phyloP scores from a whole-genome alignment of 2,329 filamentous ascomycete genomes.

The Scolecobasidium constrictum region DNA sequence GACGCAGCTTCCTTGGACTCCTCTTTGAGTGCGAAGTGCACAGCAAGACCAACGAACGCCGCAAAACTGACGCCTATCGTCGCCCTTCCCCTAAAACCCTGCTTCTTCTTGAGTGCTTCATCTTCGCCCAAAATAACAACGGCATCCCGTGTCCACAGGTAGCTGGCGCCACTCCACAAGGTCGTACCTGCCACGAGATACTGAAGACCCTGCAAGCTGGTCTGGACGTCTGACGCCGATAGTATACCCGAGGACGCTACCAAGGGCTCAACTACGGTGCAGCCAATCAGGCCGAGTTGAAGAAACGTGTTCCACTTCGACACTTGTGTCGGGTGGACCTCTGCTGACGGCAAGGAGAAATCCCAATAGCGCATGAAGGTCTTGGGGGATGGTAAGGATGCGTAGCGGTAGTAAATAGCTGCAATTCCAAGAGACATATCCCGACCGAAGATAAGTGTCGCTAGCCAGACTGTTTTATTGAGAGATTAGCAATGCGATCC shows the following conservation, averaged over 20 bases:
- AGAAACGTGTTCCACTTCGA: conserved; percentile 89
- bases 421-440: conserved; percentile 74
- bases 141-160: conserved; percentile 80
- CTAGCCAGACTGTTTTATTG: conserved; percentile 58
- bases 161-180: conserved; percentile 86
- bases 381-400: conserved; percentile 85
- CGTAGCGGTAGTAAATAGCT: conserved; percentile 92
- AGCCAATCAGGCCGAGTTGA: conserved; percentile 76
- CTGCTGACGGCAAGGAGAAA: conserved; percentile 79
- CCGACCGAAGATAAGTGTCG: conserved; percentile 78
- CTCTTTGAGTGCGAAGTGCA: conserved; percentile 5
- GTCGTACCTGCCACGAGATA: conserved; percentile 83
- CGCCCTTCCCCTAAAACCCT: conserved; percentile 35
- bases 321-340: conserved; percentile 72
- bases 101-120: conserved; percentile 35
- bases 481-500: background rate
- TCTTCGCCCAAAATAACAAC: conserved; percentile 65
- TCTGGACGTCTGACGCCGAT: conserved; percentile 30
- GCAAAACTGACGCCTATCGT: conserved; percentile 38
- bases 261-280: conserved; percentile 71
- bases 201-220: conserved; percentile 36
- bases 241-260: conserved; percentile 5
- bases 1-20: background rate
- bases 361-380: conserved; percentile 94
- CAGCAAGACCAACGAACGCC: conserved; percentile 30